Conservation (phyloP, 78 protist genomes). For the Dictyostelium firmibasis region DNA sequence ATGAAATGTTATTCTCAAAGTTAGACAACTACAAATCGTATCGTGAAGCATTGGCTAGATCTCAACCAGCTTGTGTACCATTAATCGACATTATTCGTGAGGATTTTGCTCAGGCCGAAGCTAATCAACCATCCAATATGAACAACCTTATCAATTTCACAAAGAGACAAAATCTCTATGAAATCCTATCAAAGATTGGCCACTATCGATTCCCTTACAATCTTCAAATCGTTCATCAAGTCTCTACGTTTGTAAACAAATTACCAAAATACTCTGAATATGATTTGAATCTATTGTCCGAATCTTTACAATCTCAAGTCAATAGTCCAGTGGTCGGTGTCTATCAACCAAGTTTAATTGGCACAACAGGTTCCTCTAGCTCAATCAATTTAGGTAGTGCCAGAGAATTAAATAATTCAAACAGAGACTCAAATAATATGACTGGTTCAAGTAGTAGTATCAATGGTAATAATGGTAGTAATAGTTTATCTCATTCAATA, state of each 20-base stretch:
- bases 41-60: conserved; percentile 21
- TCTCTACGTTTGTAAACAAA: conserved; percentile 58
- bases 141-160: conserved; percentile 30
- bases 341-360: background rate
- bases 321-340: background rate
- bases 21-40: conserved; percentile 22
- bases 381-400: conserved; percentile 27
- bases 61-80: conserved; percentile 19
- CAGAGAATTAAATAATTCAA: background rate
- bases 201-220: conserved; percentile 55
- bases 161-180: conserved; percentile 52
- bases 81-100: conserved; percentile 43
- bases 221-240: conserved; percentile 72
- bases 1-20: conserved; percentile 36
- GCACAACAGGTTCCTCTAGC: background rate
- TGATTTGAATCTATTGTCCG: conserved; percentile 5
- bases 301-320: background rate
- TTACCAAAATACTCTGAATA: conserved; percentile 31
- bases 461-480: background rate
- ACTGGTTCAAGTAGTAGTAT: background rate
- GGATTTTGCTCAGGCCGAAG: conserved; percentile 33
- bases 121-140: conserved; percentile 35
- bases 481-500: background rate
- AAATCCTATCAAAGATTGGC: conserved; percentile 36
- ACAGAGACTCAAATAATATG: background rate